Evolutionary conservation across 2,329 filamentous ascomycete genomes (phyloP).

Genomic region (Penicillium polonicum): DNA sequence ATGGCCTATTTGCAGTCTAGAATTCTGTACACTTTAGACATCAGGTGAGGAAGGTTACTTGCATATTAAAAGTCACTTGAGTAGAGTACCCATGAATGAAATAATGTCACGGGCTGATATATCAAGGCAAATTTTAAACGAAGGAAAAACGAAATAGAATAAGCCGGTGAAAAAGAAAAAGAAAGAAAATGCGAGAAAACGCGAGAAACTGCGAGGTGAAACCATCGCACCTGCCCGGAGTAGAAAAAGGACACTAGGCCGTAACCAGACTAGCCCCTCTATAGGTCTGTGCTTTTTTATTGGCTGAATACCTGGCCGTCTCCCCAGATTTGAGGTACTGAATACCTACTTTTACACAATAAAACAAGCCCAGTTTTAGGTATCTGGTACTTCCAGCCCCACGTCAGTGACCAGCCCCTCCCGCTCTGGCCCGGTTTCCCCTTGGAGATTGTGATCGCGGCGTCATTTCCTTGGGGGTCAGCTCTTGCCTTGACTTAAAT

Average conservation of each 20-base stretch:
- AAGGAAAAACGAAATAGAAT: background rate
- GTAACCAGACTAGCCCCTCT: background rate
- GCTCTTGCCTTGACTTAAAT: conserved; percentile 10
- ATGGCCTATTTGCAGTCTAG: background rate
- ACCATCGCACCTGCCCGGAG: conserved; percentile 3
- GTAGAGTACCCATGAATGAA: background rate
- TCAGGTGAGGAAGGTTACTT: conserved; percentile 1
- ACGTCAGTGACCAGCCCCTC: conserved; percentile 7
- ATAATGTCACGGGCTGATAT: background rate
- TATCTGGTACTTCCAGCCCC: conserved; percentile 8
- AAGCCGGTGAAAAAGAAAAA: background rate
- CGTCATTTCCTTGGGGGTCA: conserved; percentile 17
- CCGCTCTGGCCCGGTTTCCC: conserved; percentile 17
- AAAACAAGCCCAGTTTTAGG: background rate
- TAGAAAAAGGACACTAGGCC: conserved; percentile 7
- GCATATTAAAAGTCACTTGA: conserved; percentile 4
- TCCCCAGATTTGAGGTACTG: background rate
- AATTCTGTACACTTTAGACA: background rate
- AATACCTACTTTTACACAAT: background rate
- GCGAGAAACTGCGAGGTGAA: conserved; percentile 4
- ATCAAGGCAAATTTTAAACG: background rate
- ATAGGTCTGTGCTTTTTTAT: conserved; percentile 7
- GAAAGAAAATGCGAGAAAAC: background rate
- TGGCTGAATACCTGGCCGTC: conserved; percentile 7
- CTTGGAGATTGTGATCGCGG: conserved; percentile 10